These are phyloP conservation scores for Bolboschoenus planiculmis DNA, from an alignment of 176 grass and related monocot genomes.

Conservation along the genomic window DNA sequence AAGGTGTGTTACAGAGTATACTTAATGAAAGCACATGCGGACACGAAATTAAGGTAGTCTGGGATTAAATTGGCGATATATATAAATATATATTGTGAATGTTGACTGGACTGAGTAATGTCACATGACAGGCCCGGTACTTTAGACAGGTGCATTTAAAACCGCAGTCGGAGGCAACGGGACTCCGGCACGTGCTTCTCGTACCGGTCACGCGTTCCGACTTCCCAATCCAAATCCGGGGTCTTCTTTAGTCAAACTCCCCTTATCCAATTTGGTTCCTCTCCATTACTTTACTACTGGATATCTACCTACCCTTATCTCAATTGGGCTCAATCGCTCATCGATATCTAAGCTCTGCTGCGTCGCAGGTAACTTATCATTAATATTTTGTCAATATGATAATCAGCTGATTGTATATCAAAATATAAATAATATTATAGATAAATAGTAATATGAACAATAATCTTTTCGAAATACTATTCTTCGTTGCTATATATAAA, in stretches of 20 bases:
- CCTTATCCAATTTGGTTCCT: background rate
- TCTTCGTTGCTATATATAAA: no score
- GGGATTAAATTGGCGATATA: background rate
- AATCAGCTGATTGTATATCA: no score
- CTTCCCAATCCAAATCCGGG: background rate
- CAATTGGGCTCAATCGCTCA: no score
- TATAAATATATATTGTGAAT: background rate
- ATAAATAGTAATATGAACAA: no score
- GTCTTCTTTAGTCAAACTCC: no score
- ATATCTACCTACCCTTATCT: no score
- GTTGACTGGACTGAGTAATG: background rate
- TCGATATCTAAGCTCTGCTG: no score
- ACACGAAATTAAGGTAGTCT: background rate
- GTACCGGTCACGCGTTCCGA: background rate
- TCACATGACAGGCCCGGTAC: background rate
- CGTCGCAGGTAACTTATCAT: no score
- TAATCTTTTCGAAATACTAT: no score
- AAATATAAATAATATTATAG: no score
- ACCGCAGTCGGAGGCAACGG: slow-evolving; percentile 10
- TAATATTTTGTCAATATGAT: no score
- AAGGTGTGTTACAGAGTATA: background rate
- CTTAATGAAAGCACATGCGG: background rate
- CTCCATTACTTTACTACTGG: background rate
- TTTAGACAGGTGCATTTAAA: background rate
- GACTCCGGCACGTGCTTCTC: background rate